Conservation (phyloP, 225 moss, liverwort and hornwort species). For the Rhytidiadelphus loreus region DNA sequence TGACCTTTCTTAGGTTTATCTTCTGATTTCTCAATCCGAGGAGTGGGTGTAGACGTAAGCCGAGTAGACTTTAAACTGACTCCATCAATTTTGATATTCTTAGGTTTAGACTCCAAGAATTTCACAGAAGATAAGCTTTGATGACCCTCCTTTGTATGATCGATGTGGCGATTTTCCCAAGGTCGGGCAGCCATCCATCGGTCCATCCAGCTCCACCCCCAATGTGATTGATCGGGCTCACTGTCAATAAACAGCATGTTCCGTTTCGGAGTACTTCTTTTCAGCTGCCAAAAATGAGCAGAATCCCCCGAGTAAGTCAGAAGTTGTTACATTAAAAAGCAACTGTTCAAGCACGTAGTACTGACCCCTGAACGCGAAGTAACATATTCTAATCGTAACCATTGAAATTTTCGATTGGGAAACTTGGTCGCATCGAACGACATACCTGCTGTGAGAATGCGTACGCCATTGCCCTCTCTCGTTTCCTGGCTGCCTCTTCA, state of each 20-base stretch:
- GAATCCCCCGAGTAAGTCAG: not conserved
- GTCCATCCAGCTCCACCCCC: conserved; percentile 99
- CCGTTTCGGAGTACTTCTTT: conserved; percentile 72
- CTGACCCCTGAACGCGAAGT: not conserved
- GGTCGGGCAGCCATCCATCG: conserved; percentile 98
- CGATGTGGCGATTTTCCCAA: conserved; percentile 71
- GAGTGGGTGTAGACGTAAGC: not conserved
- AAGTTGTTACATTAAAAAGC: not conserved
- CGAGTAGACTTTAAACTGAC: conserved; percentile 34
- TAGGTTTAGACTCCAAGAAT: conserved; percentile 51
- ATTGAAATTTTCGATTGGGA: not conserved
- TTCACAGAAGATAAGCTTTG: conserved; percentile 59
- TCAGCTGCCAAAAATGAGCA: conserved; percentile 30
- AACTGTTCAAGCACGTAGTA: not conserved
- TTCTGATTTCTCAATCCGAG: conserved; percentile 27
- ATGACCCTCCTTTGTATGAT: conserved; percentile 31
- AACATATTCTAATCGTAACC: not conserved
- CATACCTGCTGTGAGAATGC: conserved; percentile 90
- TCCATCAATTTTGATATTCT: conserved; percentile 40
- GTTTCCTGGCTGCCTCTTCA: conserved; percentile 81
- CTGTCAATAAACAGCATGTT: conserved; percentile 72
- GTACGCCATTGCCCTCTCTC: conserved; percentile 91
- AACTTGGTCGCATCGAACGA: not conserved
- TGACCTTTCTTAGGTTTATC: conserved; percentile 27
- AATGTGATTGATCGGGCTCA: conserved; percentile 94